Percentiles rank a stretch among this genome's conserved stretches.
Conservation (phyloP, 2,329 filamentous ascomycete species). For the Fusarium clavum region DNA sequence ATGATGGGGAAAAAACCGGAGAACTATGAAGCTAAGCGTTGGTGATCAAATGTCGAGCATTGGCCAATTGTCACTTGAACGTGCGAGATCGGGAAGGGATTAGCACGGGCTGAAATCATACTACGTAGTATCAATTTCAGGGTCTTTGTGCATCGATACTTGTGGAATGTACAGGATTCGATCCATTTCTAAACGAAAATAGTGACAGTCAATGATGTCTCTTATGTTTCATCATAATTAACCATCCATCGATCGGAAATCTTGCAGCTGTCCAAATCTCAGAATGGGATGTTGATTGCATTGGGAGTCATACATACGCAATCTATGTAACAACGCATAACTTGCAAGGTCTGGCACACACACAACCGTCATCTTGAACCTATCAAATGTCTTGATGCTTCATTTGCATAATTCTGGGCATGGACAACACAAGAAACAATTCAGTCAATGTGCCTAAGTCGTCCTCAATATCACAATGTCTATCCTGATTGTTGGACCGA, state of each 20-base stretch:
- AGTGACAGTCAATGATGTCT: background rate
- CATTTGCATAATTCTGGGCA: background rate
- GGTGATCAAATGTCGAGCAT: constrained; percentile 32
- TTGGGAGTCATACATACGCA: constrained; percentile 4
- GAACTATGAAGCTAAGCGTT: constrained; percentile 31
- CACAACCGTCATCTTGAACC: background rate
- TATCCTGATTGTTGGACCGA: background rate
- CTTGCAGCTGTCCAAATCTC: constrained; percentile 23
- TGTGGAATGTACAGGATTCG: constrained; percentile 36
- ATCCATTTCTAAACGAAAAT: background rate
- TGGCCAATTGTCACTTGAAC: constrained; percentile 23
- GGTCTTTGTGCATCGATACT: constrained; percentile 16
- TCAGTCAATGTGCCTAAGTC: background rate
- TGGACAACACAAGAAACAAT: background rate
- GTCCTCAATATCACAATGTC: fast-evolving
- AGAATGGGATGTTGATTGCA: constrained; percentile 26
- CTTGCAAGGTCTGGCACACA: constrained; percentile 1
- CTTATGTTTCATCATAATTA: background rate
- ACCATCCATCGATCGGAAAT: constrained; percentile 38
- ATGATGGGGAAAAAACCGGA: constrained; percentile 40
- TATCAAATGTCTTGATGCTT: background rate
- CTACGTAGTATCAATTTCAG: constrained; percentile 34
- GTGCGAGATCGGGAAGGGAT: constrained; percentile 40
- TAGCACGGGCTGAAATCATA: constrained; percentile 18
- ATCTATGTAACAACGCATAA: constrained; percentile 25